Base-by-base conservation (phyloP, 1,139 yeast species). In the Yamadazyma conglobata region DNA sequence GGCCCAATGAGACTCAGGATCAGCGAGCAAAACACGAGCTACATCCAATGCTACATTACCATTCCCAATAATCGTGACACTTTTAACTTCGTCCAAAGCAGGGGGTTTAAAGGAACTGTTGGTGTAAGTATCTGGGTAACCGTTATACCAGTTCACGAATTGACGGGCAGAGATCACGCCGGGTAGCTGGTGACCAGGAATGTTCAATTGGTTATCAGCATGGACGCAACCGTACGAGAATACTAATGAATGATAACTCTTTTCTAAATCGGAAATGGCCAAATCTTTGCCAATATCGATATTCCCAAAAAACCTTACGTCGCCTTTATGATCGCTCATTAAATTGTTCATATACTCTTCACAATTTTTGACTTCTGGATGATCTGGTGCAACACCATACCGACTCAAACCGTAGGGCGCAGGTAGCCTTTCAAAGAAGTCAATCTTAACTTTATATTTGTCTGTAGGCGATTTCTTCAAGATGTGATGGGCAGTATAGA, bases 301-400 rank as follows among this genome's bases (percentile, higher is more conserved):
- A 50, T 88, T 87, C 2, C 98, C 98, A 35, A 73, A 68, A 48
- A 82, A 91, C 28, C 79, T 56, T 37, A 84, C 85, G 31, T 32
- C 44, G 3, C 27, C 30, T 6, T 40, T 34, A 3, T 19, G 21
- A 9, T 29, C 24, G 9, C 20, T 15, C 49, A 82, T 82, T 17
- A 83, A 71, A 36, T 79, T 77, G 5, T 70, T 70, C 51, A 93
- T 79, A 34, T 88, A 80, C 15, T 84, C 93, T 53, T 87, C 88
- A 48, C 93, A 83, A 40, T 79, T 79, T 54, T 91, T 91, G 22
- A 91, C 97, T 50, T 91, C 98, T 0, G 96, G 96, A 55, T 91
- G 98, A 58, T 91, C 99, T 2, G 99, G 99, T 0, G 98, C 97
- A n/a, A 91, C 97, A 1, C 99, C 99, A 51, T 77, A 89, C 25